Evolutionary conservation across 1,284 basidiomycete genomes (phyloP).

Genomic region (Schizophyllum commune): DNA sequence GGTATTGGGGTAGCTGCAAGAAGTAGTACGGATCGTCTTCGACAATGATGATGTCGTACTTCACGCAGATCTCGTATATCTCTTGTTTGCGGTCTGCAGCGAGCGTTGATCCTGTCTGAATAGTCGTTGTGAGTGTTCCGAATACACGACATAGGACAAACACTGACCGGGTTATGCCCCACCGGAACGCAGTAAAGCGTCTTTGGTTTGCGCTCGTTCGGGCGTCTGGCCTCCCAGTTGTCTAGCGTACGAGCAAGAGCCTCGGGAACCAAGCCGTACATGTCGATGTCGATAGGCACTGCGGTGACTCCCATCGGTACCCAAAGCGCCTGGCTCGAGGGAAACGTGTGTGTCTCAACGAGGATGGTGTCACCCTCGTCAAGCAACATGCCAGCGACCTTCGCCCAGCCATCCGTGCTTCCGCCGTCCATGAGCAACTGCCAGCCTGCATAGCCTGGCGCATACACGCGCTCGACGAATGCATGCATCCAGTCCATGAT

Average conservation of each 20-base stretch:
- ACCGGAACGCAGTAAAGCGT: conserved; percentile 71
- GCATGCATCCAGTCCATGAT: conserved; percentile 48
- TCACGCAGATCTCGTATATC: conserved; percentile 74
- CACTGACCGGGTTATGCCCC: conserved; percentile 60
- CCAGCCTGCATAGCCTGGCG: conserved; percentile 63
- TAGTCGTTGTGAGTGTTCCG: no score
- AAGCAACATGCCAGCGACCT: conserved; percentile 47
- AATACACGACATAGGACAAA: no score
- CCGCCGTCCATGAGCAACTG: conserved; percentile 61
- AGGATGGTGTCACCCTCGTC: conserved; percentile 71
- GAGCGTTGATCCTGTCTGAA: conserved; percentile 62
- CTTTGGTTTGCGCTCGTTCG: conserved; percentile 37
- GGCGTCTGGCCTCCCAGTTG: conserved; percentile 46
- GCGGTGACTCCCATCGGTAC: conserved; percentile 42
- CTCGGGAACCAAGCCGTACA: conserved; percentile 59
- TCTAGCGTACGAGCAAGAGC: conserved; percentile 53
- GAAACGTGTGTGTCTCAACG: conserved; percentile 18
- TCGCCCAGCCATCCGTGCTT: conserved; percentile 74
- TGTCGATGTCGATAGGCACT: conserved; percentile 65
- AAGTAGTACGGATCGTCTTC: conserved; percentile 85
- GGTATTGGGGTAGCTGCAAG: conserved; percentile 53
- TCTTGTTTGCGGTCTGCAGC: conserved; percentile 57
- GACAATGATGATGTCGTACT: conserved; percentile 69
- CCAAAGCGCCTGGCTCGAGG: conserved; percentile 21
- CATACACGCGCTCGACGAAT: conserved; percentile 56